phyloP scores from a whole-genome alignment of 2,329 filamentous ascomycete species.

The Stagonosporopsis cucurbitacearum region DNA sequence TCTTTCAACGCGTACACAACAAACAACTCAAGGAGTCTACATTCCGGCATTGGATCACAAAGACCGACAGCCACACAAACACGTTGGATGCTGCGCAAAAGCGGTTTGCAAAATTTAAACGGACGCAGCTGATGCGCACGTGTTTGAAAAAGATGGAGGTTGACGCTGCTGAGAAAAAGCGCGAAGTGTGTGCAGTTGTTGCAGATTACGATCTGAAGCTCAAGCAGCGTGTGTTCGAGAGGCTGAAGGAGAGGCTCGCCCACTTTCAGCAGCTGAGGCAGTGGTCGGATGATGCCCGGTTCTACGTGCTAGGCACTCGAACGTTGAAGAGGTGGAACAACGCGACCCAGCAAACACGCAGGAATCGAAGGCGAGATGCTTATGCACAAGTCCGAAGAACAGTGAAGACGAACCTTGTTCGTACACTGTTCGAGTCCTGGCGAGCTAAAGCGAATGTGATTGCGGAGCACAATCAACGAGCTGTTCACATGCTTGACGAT shows the following conservation, averaged over 20 bases:
- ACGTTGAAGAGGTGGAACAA: slow-evolving; percentile 60
- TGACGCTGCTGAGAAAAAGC: slow-evolving; percentile 31
- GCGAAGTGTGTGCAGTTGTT: slow-evolving; percentile 46
- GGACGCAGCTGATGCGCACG: slow-evolving; percentile 33
- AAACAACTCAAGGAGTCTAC: slow-evolving; percentile 35
- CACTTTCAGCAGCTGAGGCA: slow-evolving; percentile 57
- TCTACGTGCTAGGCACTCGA: slow-evolving; percentile 61
- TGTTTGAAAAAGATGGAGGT: slow-evolving; percentile 39
- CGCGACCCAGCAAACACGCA: slow-evolving; percentile 58
- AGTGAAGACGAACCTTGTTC: slow-evolving; percentile 62
- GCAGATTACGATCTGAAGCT: slow-evolving; percentile 52
- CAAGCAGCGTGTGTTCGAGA: slow-evolving; percentile 47
- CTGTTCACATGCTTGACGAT: slow-evolving; percentile 34
- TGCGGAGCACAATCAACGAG: slow-evolving; percentile 38
- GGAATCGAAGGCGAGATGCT: slow-evolving; percentile 61
- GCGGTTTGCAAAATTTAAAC: slow-evolving; percentile 41
- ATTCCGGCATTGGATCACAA: slow-evolving; percentile 40
- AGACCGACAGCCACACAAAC: slow-evolving; percentile 34
- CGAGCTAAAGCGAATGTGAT: slow-evolving; percentile 34
- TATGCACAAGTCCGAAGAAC: slow-evolving; percentile 62
- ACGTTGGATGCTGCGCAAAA: slow-evolving; percentile 40
- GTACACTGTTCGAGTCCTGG: slow-evolving; percentile 49
- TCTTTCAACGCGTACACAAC: slow-evolving; percentile 50
- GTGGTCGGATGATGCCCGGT: slow-evolving; percentile 63
- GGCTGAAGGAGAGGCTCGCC: slow-evolving; percentile 46